A percentile compares a stretch with the other conserved stretches of the same genome.
These are phyloP conservation scores for Paxillus ammoniavirescens DNA, from an alignment of 768 basidiomycete genomes.

Conservation along the genomic window DNA sequence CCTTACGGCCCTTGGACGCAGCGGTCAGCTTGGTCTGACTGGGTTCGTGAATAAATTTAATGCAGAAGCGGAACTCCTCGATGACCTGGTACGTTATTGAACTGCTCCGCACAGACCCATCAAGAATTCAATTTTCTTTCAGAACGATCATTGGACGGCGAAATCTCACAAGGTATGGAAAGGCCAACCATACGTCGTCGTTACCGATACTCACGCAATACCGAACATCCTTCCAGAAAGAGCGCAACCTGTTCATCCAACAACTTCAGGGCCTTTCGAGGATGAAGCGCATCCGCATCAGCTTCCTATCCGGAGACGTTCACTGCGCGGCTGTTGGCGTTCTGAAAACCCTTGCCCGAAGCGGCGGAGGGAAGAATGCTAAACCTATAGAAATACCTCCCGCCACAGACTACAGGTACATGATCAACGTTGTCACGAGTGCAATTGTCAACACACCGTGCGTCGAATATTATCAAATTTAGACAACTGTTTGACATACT, in stretches of 20 bases:
- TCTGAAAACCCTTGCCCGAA: slow-evolving; percentile 59
- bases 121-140: slow-evolving; percentile 52
- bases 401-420: slow-evolving; percentile 73
- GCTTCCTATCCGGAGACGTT: slow-evolving; percentile 90
- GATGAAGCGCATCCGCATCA: slow-evolving; percentile 65
- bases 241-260: slow-evolving; percentile 86
- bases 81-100: slow-evolving; percentile 67
- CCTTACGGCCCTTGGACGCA: slow-evolving; percentile 68
- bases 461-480: slow-evolving; percentile 26
- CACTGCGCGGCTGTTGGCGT: slow-evolving; percentile 86
- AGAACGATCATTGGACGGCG: slow-evolving; percentile 95
- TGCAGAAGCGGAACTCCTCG: slow-evolving; percentile 88
- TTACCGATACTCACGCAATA: background rate
- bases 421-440: slow-evolving; percentile 86
- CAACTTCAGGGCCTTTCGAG: slow-evolving; percentile 73
- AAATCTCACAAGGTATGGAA: slow-evolving; percentile 64
- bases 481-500: background rate
- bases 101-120: background rate
- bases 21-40: slow-evolving; percentile 63
- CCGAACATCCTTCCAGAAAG: slow-evolving; percentile 50
- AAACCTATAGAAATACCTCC: slow-evolving; percentile 40
- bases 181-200: background rate
- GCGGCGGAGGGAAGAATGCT: slow-evolving; percentile 42
- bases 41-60: slow-evolving; percentile 92
- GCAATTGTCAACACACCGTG: slow-evolving; percentile 98